Percentiles rank a stretch among this genome's conserved stretches.
phyloP scores from a whole-genome alignment of 1,284 basidiomycete species.

The Cutaneotrichosporon curvatum region DNA sequence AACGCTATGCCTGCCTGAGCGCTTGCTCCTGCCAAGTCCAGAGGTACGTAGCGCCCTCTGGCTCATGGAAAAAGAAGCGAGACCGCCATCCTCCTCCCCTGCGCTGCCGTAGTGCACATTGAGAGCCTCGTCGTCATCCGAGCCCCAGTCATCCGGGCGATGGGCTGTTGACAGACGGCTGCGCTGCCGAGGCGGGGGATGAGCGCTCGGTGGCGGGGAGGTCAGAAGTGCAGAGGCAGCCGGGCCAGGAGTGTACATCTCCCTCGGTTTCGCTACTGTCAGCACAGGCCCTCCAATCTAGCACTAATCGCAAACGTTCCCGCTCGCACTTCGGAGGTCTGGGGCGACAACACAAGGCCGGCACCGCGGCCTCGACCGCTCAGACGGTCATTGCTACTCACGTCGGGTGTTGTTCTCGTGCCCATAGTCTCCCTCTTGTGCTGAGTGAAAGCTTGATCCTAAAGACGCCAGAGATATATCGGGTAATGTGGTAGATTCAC shows the following conservation, averaged over 20 bases:
- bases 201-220: constrained; percentile 1
- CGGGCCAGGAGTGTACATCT: background rate
- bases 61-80: constrained; percentile 24
- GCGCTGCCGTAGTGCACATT: constrained; percentile 18
- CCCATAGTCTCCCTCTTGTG: constrained; percentile 30
- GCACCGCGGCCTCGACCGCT: too few species aligned
- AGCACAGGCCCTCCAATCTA: too few species aligned
- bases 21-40: constrained; percentile 16
- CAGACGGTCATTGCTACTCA: too few species aligned
- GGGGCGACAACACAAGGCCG: too few species aligned
- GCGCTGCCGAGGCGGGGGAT: background rate
- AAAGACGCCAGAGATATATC: constrained; percentile 44
- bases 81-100: constrained; percentile 14
- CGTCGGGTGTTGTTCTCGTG: too few species aligned
- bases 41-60: constrained; percentile 8
- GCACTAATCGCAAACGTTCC: too few species aligned
- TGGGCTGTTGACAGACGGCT: too few species aligned
- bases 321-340: too few species aligned
- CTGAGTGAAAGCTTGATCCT: constrained; percentile 41
- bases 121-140: constrained; percentile 17
- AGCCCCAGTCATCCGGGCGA: constrained; percentile 15
- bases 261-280: too few species aligned
- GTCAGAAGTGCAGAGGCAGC: background rate
- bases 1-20: constrained; percentile 42
- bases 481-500: constrained; percentile 31